Evolutionary conservation across 345 rosid species (phyloP).

Genomic region (Arabis alpina): DNA sequence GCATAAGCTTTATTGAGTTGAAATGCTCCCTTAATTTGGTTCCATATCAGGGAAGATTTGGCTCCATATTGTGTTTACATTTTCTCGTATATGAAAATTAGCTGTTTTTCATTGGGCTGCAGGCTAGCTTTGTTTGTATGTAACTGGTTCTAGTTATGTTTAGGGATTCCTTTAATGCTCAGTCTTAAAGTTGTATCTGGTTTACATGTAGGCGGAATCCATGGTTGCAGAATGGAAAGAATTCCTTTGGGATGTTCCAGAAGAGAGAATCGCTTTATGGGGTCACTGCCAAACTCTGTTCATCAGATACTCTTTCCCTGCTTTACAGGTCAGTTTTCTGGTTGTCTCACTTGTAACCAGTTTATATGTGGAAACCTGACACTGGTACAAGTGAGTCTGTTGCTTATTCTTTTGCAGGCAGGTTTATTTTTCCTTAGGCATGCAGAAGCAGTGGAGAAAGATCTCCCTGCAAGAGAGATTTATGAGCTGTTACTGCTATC

Average conservation of each 20-base stretch:
- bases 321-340: constrained; percentile 65
- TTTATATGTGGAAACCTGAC: constrained; percentile 34
- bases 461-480: constrained; percentile 92
- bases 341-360: constrained; percentile 26
- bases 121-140: constrained; percentile 24
- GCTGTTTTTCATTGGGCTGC: constrained; percentile 9
- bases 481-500: constrained; percentile 87
- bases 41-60: constrained; percentile 14
- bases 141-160: constrained; percentile 33
- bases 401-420: constrained; percentile 62
- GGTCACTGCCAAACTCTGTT: constrained; percentile 94
- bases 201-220: constrained; percentile 81
- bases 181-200: constrained; percentile 25
- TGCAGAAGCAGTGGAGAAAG: constrained; percentile 94
- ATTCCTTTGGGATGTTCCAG: constrained; percentile 99
- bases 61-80: constrained; percentile 23
- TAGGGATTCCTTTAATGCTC: constrained; percentile 14
- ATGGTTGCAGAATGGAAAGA: constrained; percentile 99
- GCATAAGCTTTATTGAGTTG: constrained; percentile 23
- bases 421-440: constrained; percentile 93
- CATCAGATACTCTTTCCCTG: constrained; percentile 84
- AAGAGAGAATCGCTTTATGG: constrained; percentile 98
- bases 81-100: constrained; percentile 18
- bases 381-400: constrained; percentile 29
- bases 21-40: constrained; percentile 20